A percentile compares a stretch with the other conserved stretches of the same genome.
Conservation (phyloP, 805 yeast genomes). For the Nakazawaea molendinolei region DNA sequence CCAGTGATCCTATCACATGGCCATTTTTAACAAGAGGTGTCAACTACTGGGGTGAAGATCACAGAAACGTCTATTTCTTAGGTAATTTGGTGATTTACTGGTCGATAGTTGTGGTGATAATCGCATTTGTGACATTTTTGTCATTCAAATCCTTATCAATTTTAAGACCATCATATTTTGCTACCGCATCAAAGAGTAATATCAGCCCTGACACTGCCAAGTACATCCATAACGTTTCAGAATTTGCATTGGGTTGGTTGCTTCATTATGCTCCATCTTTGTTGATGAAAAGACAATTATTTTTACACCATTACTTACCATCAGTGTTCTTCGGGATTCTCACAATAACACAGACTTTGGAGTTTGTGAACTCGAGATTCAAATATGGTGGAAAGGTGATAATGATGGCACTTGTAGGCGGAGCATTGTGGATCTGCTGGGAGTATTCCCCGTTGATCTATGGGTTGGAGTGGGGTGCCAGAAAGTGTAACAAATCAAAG, state of each 20-base stretch:
- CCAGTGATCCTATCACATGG: constrained; percentile 60
- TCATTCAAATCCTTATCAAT: constrained; percentile 5
- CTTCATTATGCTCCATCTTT: constrained; percentile 70
- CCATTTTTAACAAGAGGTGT: constrained; percentile 53
- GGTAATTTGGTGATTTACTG: constrained; percentile 63
- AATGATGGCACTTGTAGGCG: constrained; percentile 17
- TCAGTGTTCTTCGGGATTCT: constrained; percentile 71
- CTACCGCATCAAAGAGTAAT: not conserved
- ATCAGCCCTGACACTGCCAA: not conserved
- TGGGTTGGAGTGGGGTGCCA: constrained; percentile 39
- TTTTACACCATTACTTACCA: constrained; percentile 90
- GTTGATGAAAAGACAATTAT: constrained; percentile 88
- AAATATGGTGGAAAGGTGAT: constrained; percentile 22
- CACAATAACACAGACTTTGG: constrained; percentile 36
- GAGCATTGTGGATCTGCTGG: constrained; percentile 17
- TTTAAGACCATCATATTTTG: constrained; percentile 6
- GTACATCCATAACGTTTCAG: not conserved
- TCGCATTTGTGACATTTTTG: constrained; percentile 17
- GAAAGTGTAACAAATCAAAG: constrained; percentile 29
- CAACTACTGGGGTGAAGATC: constrained; percentile 42
- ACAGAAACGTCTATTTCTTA: constrained; percentile 44
- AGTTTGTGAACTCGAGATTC: constrained; percentile 28
- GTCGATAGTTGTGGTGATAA: constrained; percentile 30
- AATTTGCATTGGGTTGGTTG: constrained; percentile 12
- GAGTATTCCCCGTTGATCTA: constrained; percentile 36